Evolutionary conservation across 2,329 filamentous ascomycete genomes (phyloP).

Genomic region (Achaetomium macrosporum): DNA sequence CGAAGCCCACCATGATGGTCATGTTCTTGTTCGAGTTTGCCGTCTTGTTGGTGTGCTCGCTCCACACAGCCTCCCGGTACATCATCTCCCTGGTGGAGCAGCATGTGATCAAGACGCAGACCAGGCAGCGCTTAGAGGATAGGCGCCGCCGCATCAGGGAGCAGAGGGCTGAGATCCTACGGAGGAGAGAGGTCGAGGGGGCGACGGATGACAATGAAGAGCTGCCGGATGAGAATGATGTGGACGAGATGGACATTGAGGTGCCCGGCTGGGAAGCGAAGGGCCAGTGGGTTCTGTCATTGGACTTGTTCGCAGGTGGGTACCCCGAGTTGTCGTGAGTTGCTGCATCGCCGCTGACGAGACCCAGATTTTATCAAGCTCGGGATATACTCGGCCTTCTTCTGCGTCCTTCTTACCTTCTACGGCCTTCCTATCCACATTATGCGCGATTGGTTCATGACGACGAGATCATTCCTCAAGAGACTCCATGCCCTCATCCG

Average conservation of each 20-base stretch:
- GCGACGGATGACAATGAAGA: slow-evolving; percentile 42
- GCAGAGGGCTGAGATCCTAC: slow-evolving; percentile 47
- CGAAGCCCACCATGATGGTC: slow-evolving; percentile 97
- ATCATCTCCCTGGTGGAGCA: slow-evolving; percentile 71
- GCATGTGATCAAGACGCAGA: slow-evolving; percentile 68
- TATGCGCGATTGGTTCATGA: slow-evolving; percentile 90
- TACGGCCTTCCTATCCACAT: slow-evolving; percentile 97
- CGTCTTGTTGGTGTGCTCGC: slow-evolving; percentile 72
- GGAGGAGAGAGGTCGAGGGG: slow-evolving; percentile 41
- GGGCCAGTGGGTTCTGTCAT: slow-evolving; percentile 81
- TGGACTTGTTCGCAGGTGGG: slow-evolving; percentile 77
- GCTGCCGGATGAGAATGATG: slow-evolving; percentile 56
- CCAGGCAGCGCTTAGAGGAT: slow-evolving; percentile 60
- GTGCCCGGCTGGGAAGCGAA: slow-evolving; percentile 96
- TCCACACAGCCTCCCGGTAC: slow-evolving; percentile 75
- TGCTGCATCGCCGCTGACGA: slow-evolving; percentile 10
- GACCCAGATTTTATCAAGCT: slow-evolving; percentile 79
- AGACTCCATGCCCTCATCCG: slow-evolving; percentile 81
- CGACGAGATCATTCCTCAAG: slow-evolving; percentile 84
- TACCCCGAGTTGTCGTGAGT: background rate
- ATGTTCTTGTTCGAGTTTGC: slow-evolving; percentile 99
- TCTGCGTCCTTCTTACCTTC: slow-evolving; percentile 86
- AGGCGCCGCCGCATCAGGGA: slow-evolving; percentile 62
- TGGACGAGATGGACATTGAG: slow-evolving; percentile 92
- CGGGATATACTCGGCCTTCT: slow-evolving; percentile 83